Evolutionary conservation across 139 green algal genomes (phyloP), one percentile per base, ranked within the genome.

Genomic region (Micractinium sp.): DNA sequence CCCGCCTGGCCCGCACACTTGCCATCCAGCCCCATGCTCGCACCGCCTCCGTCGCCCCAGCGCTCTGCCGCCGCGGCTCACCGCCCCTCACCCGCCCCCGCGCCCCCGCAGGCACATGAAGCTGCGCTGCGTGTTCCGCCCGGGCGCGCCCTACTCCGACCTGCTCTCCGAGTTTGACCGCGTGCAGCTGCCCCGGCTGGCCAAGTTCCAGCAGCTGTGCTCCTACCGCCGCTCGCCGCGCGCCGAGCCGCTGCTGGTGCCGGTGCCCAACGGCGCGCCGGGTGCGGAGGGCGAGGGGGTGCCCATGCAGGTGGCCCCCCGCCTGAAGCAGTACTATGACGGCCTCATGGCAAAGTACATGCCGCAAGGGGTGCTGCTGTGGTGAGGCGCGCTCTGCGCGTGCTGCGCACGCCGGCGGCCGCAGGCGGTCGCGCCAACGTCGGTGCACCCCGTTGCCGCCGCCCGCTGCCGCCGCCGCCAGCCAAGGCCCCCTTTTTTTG

Each of bases 321-420:
- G 69, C 53, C 90, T 96, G 79, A 69, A 80, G 71, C 47, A 76
- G 0, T 96, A 98, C 91, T 98, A 97, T 85, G 77, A 89, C 47
- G 73, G 81, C 16, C 94, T 98, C 35, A 92, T 97, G 16, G 87
- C 85, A 12, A 95, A 95, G 91, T 97, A 97, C 91, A 91, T 97
- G 7, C 94, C 94, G 0, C 35, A 81, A 25, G 90, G 89, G 14
- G 78, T 76, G 47, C 90, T 96, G 76, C 88, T 91, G 71, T 96
- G 91, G 92, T 96, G 82, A 90, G 63, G 20, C 20, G 63, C 22
- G 63, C 63, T 25, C 16, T 81, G 33, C 33, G 33, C 33, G 41
- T 56, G 47, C 47, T 56, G 9, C 9, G 47, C 47, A 56, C n/a
- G n/a, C n/a, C n/a, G n/a, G n/a, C n/a, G n/a, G n/a, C n/a, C n/a